Base-by-base conservation (phyloP, 2,329 filamentous ascomycete genomes). In the Penicillium oxalicum region DNA sequence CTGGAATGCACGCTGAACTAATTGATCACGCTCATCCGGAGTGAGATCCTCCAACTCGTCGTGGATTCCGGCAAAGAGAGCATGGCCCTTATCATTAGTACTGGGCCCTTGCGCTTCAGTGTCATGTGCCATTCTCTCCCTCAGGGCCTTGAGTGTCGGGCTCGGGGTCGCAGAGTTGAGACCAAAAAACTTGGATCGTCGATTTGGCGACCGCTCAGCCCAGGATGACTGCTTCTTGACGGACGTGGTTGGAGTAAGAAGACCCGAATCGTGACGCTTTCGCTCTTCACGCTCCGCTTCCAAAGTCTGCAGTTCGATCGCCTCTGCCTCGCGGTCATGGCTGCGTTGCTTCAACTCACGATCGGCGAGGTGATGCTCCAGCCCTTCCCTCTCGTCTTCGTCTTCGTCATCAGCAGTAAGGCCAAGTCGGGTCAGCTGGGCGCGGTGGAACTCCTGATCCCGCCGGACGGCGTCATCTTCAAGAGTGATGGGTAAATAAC, bases 11-110 rank as follows among this genome's bases (percentile, higher is more conserved):
- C 90, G 85, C 47, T 85, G 85, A 9, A 93, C 87, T 35, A 97
- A 80, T 49, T 83, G 77, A 63, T 97, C 91, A 59, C 93, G 81
- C 66, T 96, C 89, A 13, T 91, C 88, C 0, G 90, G 88, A 1
- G 88, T 93, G 42, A 98, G 76, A 64, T 98, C 93, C 67, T 96
- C 91, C 54, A 98, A 84, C 73, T 95, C 91, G 62, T 97, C 91
- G 56, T 91, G 84, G 60, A 91, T 87, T 4, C 87, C 87, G 24
- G 88, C 85, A 67, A 91, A 98, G 2, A 97, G 77, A 2, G 90
- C 86, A 42, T 90, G 84, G 5, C 86, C 87, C 26, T 91, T 86
- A 7, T 75, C 65, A 52, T 70, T 67, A 2, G 80, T 78, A 1
- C 66, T 54, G n/a, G 66, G 62, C 32, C 74, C 80, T 68, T 91